Evolutionary conservation across 345 rosid genomes (phyloP).

Genomic region (Trapa incisa): DNA sequence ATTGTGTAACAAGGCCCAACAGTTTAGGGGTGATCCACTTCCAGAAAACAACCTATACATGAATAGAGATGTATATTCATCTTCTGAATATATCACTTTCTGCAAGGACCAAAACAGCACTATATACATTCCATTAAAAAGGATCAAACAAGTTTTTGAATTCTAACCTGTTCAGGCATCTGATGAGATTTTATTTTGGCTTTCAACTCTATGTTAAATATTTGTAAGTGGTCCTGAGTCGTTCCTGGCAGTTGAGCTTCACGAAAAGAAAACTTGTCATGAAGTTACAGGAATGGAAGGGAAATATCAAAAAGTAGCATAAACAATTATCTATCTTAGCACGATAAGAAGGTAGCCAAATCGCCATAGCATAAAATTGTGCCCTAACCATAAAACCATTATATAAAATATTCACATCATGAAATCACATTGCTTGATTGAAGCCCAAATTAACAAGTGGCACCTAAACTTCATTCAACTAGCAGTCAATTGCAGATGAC

Average conservation of each 20-base stretch:
- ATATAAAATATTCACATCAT: not conserved
- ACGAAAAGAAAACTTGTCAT: slow-evolving; percentile 13
- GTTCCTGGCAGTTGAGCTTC: slow-evolving; percentile 95
- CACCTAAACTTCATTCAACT: not conserved
- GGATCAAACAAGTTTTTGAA: not conserved
- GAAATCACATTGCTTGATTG: not conserved
- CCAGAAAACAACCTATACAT: slow-evolving; percentile 82
- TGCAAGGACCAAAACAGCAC: not conserved
- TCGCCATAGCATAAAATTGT: not conserved
- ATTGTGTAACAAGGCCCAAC: slow-evolving; percentile 91
- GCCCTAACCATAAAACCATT: not conserved
- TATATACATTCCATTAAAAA: not conserved
- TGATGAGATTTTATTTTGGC: slow-evolving; percentile 88
- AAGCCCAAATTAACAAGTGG: not conserved
- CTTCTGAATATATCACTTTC: not conserved
- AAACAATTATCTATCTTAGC: not conserved
- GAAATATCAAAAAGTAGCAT: not conserved
- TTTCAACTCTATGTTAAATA: slow-evolving; percentile 95
- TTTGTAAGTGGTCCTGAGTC: slow-evolving; percentile 93
- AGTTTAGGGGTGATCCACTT: slow-evolving; percentile 90
- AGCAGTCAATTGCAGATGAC: not conserved
- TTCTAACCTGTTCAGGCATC: slow-evolving; percentile 94
- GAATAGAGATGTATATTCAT: slow-evolving; percentile 5
- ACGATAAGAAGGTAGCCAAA: not conserved
- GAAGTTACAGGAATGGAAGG: not conserved